Conservation (phyloP, 2,329 filamentous ascomycete species). For the Calonectria fujianensis region DNA sequence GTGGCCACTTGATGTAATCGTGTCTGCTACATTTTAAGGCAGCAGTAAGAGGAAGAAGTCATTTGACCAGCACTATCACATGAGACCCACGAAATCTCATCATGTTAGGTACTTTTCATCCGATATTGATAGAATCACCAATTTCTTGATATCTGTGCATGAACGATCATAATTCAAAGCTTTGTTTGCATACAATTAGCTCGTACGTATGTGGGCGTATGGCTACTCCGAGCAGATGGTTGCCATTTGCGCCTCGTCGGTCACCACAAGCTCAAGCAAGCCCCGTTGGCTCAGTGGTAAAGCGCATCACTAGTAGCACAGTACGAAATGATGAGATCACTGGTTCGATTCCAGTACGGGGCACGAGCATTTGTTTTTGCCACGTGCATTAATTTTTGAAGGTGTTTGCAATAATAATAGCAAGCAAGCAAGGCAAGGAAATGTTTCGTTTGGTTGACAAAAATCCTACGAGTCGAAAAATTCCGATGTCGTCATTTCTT, state of each 20-base stretch:
- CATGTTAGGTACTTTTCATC: background rate
- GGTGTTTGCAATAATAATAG: too few species aligned
- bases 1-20: too few species aligned
- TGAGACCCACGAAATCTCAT: too few species aligned
- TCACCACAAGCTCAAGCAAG: constrained; percentile 6
- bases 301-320: constrained; percentile 20
- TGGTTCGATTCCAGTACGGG: constrained; percentile 29
- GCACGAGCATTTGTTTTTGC: constrained; percentile 8
- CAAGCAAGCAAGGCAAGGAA: too few species aligned
- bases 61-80: too few species aligned
- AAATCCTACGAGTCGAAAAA: background rate
- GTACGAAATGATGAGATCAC: constrained; percentile 18
- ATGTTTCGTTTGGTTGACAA: background rate
- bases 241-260: accelerated
- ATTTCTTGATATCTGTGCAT: background rate
- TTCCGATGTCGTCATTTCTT: background rate
- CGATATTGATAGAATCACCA: background rate
- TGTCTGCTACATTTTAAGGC: too few species aligned
- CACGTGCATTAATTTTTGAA: background rate
- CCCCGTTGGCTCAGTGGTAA: constrained; percentile 28
- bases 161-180: background rate
- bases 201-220: background rate
- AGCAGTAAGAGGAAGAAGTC: too few species aligned
- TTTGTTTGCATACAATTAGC: background rate
- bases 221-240: background rate